phyloP scores from a whole-genome alignment of 2,329 filamentous ascomycete species.

The Sporothrix luriei region DNA sequence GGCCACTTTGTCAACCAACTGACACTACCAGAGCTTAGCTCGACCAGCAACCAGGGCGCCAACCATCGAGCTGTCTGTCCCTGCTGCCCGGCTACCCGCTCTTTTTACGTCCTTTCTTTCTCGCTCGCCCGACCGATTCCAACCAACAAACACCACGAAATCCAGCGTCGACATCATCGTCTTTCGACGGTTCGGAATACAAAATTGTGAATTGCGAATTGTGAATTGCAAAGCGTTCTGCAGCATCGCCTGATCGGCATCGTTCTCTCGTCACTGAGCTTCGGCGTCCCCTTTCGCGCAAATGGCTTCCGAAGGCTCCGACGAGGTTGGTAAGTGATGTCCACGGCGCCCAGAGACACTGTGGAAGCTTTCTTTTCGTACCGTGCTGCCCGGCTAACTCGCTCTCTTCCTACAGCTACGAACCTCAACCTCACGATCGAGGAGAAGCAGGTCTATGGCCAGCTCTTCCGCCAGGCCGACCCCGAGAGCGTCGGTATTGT shows the following conservation, averaged over 20 bases:
- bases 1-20: neutral
- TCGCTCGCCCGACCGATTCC: neutral
- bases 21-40: constrained; percentile 20
- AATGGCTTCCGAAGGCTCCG: constrained; percentile 41
- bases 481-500: constrained; percentile 89
- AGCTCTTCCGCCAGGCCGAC: constrained; percentile 91
- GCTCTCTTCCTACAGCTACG: constrained; percentile 49
- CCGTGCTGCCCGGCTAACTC: constrained; percentile 5
- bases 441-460: constrained; percentile 91
- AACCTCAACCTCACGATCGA: constrained; percentile 85
- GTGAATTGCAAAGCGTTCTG: neutral
- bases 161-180: neutral
- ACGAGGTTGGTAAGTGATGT: constrained; percentile 38
- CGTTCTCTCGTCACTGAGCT: constrained; percentile 15
- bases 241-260: neutral
- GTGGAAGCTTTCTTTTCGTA: neutral
- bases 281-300: constrained; percentile 26
- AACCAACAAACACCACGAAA: neutral
- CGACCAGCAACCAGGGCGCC: neutral
- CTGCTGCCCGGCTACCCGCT: constrained; percentile 18
- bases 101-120: neutral
- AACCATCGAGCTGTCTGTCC: constrained; percentile 19
- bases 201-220: no score
- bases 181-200: neutral
- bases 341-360: neutral